Conservation (phyloP, 768 basidiomycete genomes). For the Collybia sordida region DNA sequence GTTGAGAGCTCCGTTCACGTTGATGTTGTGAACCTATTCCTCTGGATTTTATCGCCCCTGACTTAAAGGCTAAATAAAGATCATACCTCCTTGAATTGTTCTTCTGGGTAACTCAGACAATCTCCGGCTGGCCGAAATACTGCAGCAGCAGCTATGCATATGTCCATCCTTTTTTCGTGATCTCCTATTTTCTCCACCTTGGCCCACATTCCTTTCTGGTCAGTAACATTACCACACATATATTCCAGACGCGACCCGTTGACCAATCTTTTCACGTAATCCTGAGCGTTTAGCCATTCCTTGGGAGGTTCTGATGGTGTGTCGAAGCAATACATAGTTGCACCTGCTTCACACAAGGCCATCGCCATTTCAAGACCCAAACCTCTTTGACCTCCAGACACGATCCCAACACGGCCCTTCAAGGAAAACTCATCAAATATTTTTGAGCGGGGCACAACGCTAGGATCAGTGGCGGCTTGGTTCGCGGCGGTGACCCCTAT, state of each 20-base stretch:
- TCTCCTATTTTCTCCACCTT: conserved; percentile 59
- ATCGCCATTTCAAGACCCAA: conserved; percentile 82
- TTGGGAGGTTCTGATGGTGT: conserved; percentile 51
- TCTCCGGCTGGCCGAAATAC: conserved; percentile 53
- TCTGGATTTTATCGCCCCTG: background rate
- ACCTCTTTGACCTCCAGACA: conserved; percentile 64
- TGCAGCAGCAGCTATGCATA: conserved; percentile 76
- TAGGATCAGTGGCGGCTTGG: conserved; percentile 33
- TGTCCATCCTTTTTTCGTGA: conserved; percentile 67
- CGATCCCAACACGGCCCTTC: conserved; percentile 54
- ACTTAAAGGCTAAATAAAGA: background rate
- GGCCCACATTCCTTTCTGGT: conserved; percentile 61
- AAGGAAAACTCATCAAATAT: conserved; percentile 62
- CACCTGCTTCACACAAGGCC: conserved; percentile 69
- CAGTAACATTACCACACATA: conserved; percentile 58
- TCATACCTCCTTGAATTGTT: conserved; percentile 60
- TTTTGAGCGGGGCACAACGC: conserved; percentile 38
- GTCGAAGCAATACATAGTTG: conserved; percentile 68
- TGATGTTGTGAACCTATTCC: conserved; percentile 64
- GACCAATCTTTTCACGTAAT: conserved; percentile 47
- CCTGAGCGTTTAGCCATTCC: conserved; percentile 52
- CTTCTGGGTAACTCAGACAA: conserved; percentile 61
- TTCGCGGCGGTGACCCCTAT: conserved; percentile 64
- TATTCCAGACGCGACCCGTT: conserved; percentile 54
- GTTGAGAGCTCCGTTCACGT: conserved; percentile 60